These are phyloP conservation scores for Flaveria brownii DNA, from an alignment of 129 eudicot species.

Conservation along the genomic window DNA sequence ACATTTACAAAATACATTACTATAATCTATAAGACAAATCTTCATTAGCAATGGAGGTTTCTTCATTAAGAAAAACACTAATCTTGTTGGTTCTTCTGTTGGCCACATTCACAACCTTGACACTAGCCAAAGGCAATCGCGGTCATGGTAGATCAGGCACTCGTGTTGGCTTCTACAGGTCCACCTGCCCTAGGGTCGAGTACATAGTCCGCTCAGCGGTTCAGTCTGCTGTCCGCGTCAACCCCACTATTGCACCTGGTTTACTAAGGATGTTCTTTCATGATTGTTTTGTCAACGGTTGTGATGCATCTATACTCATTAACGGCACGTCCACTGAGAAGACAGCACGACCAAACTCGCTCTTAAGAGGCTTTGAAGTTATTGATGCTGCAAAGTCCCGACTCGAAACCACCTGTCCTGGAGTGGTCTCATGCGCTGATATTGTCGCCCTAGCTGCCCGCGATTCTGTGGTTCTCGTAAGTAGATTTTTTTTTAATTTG, in stretches of 20 bases:
- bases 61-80: slow-evolving; percentile 15
- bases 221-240: slow-evolving; percentile 34
- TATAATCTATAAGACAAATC: neutral
- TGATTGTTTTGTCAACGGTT: slow-evolving; percentile 75
- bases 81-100: slow-evolving; percentile 26
- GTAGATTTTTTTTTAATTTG: neutral
- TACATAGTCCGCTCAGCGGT: slow-evolving; percentile 51
- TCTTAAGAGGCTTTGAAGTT: slow-evolving; percentile 65
- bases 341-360: slow-evolving; percentile 43
- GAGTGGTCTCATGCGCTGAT: slow-evolving; percentile 87
- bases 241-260: slow-evolving; percentile 57
- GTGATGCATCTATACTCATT: slow-evolving; percentile 73
- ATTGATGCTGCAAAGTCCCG: slow-evolving; percentile 62
- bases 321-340: slow-evolving; percentile 56
- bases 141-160: slow-evolving; percentile 50
- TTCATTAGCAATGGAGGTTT: slow-evolving; percentile 9
- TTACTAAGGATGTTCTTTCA: slow-evolving; percentile 66
- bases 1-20: neutral
- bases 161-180: slow-evolving; percentile 43
- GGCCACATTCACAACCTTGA: slow-evolving; percentile 25
- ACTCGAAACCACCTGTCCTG: slow-evolving; percentile 63
- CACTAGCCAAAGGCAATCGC: slow-evolving; percentile 49
- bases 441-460: slow-evolving; percentile 75
- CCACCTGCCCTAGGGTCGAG: slow-evolving; percentile 54
- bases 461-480: slow-evolving; percentile 61